Base-by-base conservation (phyloP, 306 rosid genomes). In the Castanea crenata region DNA sequence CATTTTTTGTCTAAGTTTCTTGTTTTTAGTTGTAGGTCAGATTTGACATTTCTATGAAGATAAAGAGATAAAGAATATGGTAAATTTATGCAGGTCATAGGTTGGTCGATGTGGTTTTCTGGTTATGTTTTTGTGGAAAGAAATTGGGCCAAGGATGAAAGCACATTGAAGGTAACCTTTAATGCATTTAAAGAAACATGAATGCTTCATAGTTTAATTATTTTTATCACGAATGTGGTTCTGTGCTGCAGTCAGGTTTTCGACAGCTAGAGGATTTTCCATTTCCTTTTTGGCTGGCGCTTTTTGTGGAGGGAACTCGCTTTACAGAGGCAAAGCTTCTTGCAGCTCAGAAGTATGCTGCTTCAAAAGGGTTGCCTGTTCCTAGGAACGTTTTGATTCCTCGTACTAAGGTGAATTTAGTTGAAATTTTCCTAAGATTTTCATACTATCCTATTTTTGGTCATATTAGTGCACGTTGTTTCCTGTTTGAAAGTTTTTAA, bases 41-140 rank as follows among this genome's bases (percentile, higher is more conserved):
- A 31, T 35, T 16, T 65, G 38, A 18, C 19, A 18, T 18, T 9
- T 16, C 4, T 19, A 8, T 64, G n/a, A 16, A 2, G 59, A 78
- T 55, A 52, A 10, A 34, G 5, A n/a, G 21, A 44, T 62, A 49
- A 62, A 19, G 54, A 11, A 35, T 70, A 27, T 13, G 35, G 46
- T 71, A 59, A 34, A 72, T 80, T 25, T 56, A 59, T 76, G 83
- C 93, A 92, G 97, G 83, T 94, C 73, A 76, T 94, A 76, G 98
- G 98, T 79, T 94, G 98, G 98, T 94, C 98, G 65, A 92, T 94
- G 98, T 94, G 97, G 97, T 94, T 92, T 83, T 81, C 90, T 75
- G 97, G 87, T 31, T 94, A 87, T 85, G 74, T 94, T 55, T 94
- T 94, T 87, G 70, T 94, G 52, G 90, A 92, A 84, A 89, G 98